Conservation (phyloP, 2,329 filamentous ascomycete genomes). For the Curvularia spicifera region DNA sequence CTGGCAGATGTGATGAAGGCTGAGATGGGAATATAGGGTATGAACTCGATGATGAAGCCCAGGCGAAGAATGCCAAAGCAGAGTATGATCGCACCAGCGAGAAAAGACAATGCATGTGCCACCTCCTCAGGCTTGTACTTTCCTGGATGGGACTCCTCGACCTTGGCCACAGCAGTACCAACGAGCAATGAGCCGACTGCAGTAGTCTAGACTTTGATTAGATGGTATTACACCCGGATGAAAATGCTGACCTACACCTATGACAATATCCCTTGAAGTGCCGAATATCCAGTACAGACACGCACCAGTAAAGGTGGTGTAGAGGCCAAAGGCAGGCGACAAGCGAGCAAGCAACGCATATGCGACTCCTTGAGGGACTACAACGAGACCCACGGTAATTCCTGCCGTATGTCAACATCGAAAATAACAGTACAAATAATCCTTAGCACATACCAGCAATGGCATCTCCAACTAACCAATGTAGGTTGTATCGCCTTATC, state of each 20-base stretch:
- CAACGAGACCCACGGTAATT: conserved; percentile 73
- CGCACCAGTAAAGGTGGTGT: conserved; percentile 94
- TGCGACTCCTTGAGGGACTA: conserved; percentile 94
- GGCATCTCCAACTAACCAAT: conserved; percentile 41
- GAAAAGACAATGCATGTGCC: conserved; percentile 78
- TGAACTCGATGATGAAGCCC: conserved; percentile 92
- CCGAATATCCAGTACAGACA: conserved; percentile 96
- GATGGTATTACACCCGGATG: not conserved
- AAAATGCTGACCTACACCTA: conserved; percentile 69
- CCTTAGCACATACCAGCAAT: conserved; percentile 35
- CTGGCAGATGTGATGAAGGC: conserved; percentile 98
- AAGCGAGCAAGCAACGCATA: conserved; percentile 84
- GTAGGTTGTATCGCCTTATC: conserved; percentile 38
- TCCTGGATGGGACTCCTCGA: conserved; percentile 63
- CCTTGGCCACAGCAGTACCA: conserved; percentile 75
- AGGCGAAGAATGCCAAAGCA: conserved; percentile 78
- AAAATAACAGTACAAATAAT: too few species aligned
- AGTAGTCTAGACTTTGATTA: conserved; percentile 67
- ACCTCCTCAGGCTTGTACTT: conserved; percentile 67
- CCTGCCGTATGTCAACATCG: conserved; percentile 12
- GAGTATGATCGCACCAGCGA: conserved; percentile 77
- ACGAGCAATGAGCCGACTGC: conserved; percentile 92
- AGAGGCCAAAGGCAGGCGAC: conserved; percentile 79
- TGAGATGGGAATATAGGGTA: conserved; percentile 86
- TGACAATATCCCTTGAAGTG: conserved; percentile 96